phyloP scores from a whole-genome alignment of 2,329 filamentous ascomycete genomes.

The Scleromitrula shiraiana region DNA sequence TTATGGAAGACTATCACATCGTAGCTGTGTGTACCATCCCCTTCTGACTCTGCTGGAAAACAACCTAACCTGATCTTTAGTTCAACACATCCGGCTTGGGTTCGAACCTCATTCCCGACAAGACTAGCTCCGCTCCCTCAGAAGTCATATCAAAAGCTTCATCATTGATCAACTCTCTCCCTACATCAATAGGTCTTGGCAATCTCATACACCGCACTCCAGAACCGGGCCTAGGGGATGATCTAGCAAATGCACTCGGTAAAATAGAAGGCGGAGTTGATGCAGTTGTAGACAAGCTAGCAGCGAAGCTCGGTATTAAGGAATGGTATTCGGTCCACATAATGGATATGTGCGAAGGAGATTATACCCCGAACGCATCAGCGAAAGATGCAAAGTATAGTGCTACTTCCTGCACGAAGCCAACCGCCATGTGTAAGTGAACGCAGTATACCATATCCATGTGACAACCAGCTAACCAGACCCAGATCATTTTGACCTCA shows the following conservation, averaged over 20 bases:
- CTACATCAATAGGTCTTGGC: too few relatives aligned
- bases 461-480: neutral
- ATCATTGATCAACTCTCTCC: too few relatives aligned
- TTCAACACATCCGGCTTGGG: constrained; percentile 50
- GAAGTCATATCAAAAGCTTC: too few relatives aligned
- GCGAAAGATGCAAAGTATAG: constrained; percentile 38
- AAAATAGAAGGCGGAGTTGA: constrained; percentile 30
- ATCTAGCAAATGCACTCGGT: constrained; percentile 25
- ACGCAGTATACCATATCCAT: neutral
- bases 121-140: too few relatives aligned
- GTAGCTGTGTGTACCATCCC: constrained; percentile 39
- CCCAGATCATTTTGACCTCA: constrained; percentile 44
- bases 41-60: neutral
- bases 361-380: constrained; percentile 30
- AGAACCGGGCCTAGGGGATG: too few relatives aligned
- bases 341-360: constrained; percentile 50
- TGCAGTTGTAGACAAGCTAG: constrained; percentile 33
- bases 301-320: constrained; percentile 42
- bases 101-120: too few relatives aligned
- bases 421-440: constrained; percentile 41
- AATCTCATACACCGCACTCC: too few relatives aligned
- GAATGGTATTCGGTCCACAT: constrained; percentile 56
- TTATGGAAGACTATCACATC: constrained; percentile 49
- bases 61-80: constrained; percentile 24
- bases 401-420: constrained; percentile 46